phyloP scores from a whole-genome alignment of 371 early-diverging fungal genomes.

The Saksenaea vasiformis region DNA sequence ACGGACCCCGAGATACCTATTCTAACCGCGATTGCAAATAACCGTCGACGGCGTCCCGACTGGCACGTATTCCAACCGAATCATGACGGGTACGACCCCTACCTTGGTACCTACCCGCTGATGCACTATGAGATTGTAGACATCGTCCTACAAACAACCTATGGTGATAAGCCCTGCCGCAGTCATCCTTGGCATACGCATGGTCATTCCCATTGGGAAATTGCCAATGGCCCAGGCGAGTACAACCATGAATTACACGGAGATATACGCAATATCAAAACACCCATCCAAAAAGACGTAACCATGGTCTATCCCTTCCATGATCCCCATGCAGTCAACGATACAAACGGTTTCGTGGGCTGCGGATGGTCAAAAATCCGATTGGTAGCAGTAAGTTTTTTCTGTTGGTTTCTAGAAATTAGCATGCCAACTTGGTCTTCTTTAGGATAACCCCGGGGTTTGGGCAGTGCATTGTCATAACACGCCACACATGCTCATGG shows the following conservation, averaged over 20 bases:
- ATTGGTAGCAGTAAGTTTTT: conserved; percentile 38
- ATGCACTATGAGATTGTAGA: conserved; percentile 38
- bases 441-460: conserved; percentile 46
- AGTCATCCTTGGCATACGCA: conserved; percentile 55
- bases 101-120: conserved; percentile 42
- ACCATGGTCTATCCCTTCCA: conserved; percentile 35
- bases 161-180: conserved; percentile 33
- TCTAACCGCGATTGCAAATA: conserved; percentile 21
- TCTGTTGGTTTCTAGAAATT: not conserved
- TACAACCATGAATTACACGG: conserved; percentile 33
- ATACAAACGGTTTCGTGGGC: conserved; percentile 21
- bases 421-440: not conserved
- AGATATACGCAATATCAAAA: conserved; percentile 20
- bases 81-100: conserved; percentile 29
- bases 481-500: conserved; percentile 43
- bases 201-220: conserved; percentile 50
- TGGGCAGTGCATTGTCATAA: conserved; percentile 52
- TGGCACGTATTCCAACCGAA: not conserved
- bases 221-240: conserved; percentile 46
- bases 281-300: conserved; percentile 34
- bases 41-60: not conserved
- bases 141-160: conserved; percentile 39
- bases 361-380: conserved; percentile 51
- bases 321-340: conserved; percentile 15
- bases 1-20: conserved; percentile 19